phyloP scores from a whole-genome alignment of 345 rosid genomes.

The Streptanthus diversifolius region DNA sequence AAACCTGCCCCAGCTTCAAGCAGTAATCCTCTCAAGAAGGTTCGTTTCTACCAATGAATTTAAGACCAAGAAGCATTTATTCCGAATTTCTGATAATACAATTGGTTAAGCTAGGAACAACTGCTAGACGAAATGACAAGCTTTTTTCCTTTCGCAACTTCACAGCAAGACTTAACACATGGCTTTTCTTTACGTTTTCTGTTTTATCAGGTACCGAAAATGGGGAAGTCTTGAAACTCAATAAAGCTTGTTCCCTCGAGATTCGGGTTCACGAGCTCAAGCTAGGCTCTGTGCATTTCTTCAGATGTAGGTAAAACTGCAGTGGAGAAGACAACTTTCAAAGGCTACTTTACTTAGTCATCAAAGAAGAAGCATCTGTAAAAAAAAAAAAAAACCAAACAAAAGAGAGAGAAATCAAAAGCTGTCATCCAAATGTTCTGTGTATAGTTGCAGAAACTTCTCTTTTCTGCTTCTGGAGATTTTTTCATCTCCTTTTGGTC shows the following conservation, averaged over 20 bases:
- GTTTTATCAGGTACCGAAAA: slow-evolving; percentile 32
- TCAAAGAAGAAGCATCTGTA: slow-evolving; percentile 29
- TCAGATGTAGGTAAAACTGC: slow-evolving; percentile 24
- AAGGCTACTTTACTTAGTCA: slow-evolving; percentile 28
- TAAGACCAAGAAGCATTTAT: neutral
- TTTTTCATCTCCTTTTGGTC: slow-evolving; percentile 8
- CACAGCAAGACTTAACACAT: neutral
- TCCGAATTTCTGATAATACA: neutral
- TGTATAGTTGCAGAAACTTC: slow-evolving; percentile 33
- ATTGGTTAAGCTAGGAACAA: neutral
- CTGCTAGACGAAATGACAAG: neutral
- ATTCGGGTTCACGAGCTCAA: slow-evolving; percentile 16
- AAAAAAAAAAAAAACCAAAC: neutral
- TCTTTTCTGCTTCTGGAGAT: slow-evolving; percentile 27
- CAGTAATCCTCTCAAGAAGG: slow-evolving; percentile 62
- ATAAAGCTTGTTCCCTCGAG: slow-evolving; percentile 13
- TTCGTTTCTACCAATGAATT: slow-evolving; percentile 20
- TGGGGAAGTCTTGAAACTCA: slow-evolving; percentile 32
- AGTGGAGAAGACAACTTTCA: slow-evolving; percentile 16
- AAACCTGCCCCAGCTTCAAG: slow-evolving; percentile 61
- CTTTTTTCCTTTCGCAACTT: neutral
- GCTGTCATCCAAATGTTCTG: slow-evolving; percentile 14
- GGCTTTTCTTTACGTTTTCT: neutral
- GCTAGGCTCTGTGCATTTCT: slow-evolving; percentile 26
- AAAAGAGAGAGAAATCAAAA: slow-evolving; percentile 11